phyloP scores from a whole-genome alignment of 257 asterid genomes.

The Ilex aquifolium region DNA sequence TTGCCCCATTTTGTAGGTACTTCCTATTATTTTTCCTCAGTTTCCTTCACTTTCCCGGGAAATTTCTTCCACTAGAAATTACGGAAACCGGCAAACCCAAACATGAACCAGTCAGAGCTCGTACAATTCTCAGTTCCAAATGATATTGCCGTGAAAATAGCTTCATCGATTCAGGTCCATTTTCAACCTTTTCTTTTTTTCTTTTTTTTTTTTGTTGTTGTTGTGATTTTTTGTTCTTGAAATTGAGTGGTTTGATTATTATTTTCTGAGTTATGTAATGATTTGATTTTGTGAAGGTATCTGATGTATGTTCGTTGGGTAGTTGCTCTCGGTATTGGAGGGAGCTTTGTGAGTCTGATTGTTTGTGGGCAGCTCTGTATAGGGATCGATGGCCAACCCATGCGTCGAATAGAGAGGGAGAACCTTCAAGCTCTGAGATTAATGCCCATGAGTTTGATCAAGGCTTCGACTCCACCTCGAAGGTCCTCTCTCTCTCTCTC shows the following conservation, averaged over 20 bases:
- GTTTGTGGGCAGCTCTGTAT: conserved; percentile 66
- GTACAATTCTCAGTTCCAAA: conserved; percentile 51
- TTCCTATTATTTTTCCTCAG: too few species aligned
- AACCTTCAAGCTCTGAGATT: conserved; percentile 18
- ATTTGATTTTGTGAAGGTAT: conserved; percentile 30
- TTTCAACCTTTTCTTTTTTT: neutral
- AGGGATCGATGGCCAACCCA: conserved; percentile 55
- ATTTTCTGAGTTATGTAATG: conserved; percentile 10
- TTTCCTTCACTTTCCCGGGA: neutral
- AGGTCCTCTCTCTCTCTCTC: too few species aligned
- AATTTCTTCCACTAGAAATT: neutral
- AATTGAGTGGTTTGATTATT: conserved; percentile 6
- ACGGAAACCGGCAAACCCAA: neutral
- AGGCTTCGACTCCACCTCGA: conserved; percentile 7
- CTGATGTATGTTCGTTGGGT: conserved; percentile 77
- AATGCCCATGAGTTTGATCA: conserved; percentile 20
- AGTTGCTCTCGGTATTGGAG: conserved; percentile 87
- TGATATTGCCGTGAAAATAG: conserved; percentile 67
- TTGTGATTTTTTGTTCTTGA: conserved; percentile 1
- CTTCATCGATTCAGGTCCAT: conserved; percentile 62
- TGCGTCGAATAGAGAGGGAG: conserved; percentile 17
- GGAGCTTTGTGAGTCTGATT: conserved; percentile 70
- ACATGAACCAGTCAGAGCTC: conserved; percentile 17
- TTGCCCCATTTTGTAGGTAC: too few species aligned
- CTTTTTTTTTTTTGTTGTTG: too few species aligned